Evolutionary conservation across 768 basidiomycete genomes (phyloP).

Genomic region (Cyclocybe aegerita): DNA sequence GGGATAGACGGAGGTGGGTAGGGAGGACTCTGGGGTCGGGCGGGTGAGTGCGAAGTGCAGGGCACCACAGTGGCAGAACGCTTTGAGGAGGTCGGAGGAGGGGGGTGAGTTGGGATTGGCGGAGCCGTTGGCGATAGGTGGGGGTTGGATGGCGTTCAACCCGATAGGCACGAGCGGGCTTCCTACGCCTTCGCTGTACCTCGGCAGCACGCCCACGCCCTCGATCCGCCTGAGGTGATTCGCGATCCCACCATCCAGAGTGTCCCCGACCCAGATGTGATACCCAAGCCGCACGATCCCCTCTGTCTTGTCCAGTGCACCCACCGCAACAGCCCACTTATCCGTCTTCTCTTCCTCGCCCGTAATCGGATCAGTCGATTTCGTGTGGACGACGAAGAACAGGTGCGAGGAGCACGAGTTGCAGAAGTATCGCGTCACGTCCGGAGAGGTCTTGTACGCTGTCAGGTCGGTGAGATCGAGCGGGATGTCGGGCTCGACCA

Average conservation of each 20-base stretch:
- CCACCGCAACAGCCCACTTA: constrained; percentile 24
- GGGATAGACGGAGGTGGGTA: constrained; percentile 22
- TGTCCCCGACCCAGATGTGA: constrained; percentile 27
- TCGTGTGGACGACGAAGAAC: constrained; percentile 14
- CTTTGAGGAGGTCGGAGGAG: constrained; percentile 11
- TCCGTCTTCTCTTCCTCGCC: constrained; percentile 1
- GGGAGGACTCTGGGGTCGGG: constrained; percentile 18
- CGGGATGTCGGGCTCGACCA: constrained; percentile 12
- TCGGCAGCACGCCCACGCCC: constrained; percentile 15
- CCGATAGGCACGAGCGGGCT: constrained; percentile 19
- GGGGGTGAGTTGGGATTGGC: no score
- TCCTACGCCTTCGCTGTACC: constrained; percentile 14
- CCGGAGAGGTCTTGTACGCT: constrained; percentile 19
- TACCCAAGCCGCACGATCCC: constrained; percentile 20
- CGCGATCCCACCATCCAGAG: constrained; percentile 31
- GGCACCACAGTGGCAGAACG: constrained; percentile 26
- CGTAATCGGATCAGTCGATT: no score
- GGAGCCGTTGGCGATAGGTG: not conserved
- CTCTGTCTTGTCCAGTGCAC: constrained; percentile 23
- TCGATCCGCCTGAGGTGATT: constrained; percentile 20
- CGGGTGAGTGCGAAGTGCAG: constrained; percentile 24
- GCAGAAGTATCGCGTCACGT: constrained; percentile 27
- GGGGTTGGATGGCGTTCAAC: constrained; percentile 16
- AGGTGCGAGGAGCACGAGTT: constrained; percentile 27
- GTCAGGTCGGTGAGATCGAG: constrained; percentile 20